Percentiles rank a stretch among this genome's conserved stretches.
phyloP scores from a whole-genome alignment of 768 basidiomycete genomes.

The Tricholoma saponaceum region DNA sequence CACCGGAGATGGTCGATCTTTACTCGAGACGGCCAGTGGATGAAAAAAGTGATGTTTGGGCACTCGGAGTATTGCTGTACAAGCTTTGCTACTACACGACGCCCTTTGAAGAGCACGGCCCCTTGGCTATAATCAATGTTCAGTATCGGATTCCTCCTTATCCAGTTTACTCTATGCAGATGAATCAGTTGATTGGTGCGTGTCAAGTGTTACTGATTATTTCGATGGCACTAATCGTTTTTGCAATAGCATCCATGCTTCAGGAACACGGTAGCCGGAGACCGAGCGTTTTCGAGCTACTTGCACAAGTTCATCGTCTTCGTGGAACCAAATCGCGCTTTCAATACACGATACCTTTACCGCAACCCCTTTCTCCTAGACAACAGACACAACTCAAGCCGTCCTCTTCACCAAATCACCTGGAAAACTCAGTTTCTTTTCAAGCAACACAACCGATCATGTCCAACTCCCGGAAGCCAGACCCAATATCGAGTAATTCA shows the following conservation, averaged over 20 bases:
- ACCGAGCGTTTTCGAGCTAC: conserved; percentile 84
- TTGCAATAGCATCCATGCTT: conserved; percentile 75
- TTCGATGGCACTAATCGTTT: conserved; percentile 8
- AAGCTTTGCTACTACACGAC: conserved; percentile 99
- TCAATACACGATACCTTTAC: conserved; percentile 55
- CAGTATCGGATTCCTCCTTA: conserved; percentile 91
- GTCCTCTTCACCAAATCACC: conserved; percentile 20
- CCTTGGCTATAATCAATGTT: conserved; percentile 93
- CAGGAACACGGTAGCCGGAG: conserved; percentile 85
- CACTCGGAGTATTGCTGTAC: conserved; percentile 92
- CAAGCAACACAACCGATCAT: conserved; percentile 2
- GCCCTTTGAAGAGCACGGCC: conserved; percentile 97
- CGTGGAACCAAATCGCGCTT: conserved; percentile 84
- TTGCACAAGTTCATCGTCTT: conserved; percentile 77
- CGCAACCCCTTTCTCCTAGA: conserved; percentile 43
- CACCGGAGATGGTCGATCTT: conserved; percentile 98
- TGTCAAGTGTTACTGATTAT: conserved; percentile 1
- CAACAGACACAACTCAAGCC: conserved; percentile 25
- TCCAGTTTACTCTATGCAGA: conserved; percentile 78
- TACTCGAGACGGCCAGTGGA: conserved; percentile 80
- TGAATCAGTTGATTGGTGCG: conserved; percentile 82
- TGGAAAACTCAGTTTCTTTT: conserved; percentile 28
- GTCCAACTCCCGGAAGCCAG: neutral
- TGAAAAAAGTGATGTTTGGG: conserved; percentile 98
- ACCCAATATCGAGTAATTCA: conserved; percentile 16